Conservation (phyloP, 2,329 filamentous ascomycete species). For the Botrytis aclada region DNA sequence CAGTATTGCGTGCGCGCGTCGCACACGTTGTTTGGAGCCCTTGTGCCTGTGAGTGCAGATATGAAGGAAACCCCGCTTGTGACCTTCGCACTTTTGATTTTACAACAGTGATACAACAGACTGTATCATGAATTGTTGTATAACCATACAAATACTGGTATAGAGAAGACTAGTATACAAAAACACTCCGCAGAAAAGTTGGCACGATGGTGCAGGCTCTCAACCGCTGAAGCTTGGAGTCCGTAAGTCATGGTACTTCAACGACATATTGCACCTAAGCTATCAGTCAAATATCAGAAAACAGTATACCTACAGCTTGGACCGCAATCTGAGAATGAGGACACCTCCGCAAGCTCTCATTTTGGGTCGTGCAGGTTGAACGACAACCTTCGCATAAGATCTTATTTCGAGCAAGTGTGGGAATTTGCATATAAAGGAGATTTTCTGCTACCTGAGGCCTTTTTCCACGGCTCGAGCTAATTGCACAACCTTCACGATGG, state of each 20-base stretch:
- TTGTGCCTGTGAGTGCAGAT: neutral
- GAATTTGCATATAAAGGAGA: neutral
- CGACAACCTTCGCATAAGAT: neutral
- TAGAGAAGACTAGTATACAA: too few species aligned
- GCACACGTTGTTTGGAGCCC: neutral
- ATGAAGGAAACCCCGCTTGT: neutral
- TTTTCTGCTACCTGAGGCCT: neutral
- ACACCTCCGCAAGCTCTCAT: neutral
- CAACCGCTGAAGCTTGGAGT: too few species aligned
- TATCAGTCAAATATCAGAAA: too few species aligned
- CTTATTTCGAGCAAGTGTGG: neutral
- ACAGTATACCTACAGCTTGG: too few species aligned
- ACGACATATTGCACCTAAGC: too few species aligned
- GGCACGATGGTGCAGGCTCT: too few species aligned
- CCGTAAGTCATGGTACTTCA: too few species aligned
- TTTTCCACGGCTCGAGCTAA: neutral
- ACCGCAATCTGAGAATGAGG: neutral
- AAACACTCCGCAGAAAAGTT: too few species aligned
- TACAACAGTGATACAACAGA: too few species aligned
- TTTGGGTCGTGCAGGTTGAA: neutral
- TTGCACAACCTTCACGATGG: neutral
- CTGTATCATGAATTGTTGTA: too few species aligned
- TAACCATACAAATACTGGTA: too few species aligned
- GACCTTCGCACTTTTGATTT: neutral
- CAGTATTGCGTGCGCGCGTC: neutral